Evolutionary conservation across 2,329 filamentous ascomycete genomes (phyloP).

Genomic region (Boeremia exigua): DNA sequence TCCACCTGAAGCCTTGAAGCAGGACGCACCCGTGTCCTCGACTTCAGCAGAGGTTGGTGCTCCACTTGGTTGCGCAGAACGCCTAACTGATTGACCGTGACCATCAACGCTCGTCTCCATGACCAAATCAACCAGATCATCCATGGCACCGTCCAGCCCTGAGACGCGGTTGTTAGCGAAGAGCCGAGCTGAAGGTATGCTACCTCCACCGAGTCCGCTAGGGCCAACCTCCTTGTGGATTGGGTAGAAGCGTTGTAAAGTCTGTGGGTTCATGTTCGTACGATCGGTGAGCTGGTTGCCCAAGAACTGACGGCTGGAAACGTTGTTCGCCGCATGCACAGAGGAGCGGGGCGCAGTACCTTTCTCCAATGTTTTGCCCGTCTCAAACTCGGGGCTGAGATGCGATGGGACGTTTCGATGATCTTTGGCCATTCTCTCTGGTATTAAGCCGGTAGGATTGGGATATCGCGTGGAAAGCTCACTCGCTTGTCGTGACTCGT

Average conservation of each 20-base stretch:
- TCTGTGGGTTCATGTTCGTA: slow-evolving; percentile 26
- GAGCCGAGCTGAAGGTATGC: slow-evolving; percentile 20
- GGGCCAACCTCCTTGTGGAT: slow-evolving; percentile 31
- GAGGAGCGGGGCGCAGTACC: slow-evolving; percentile 21
- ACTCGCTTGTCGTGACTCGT: slow-evolving; percentile 23
- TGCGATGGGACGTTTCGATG: slow-evolving; percentile 14
- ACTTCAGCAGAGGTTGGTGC: slow-evolving; percentile 12
- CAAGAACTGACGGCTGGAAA: slow-evolving; percentile 27
- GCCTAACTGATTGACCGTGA: slow-evolving; percentile 11
- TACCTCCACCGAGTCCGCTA: slow-evolving; percentile 12
- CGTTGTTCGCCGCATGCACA: slow-evolving; percentile 12
- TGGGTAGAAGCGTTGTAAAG: slow-evolving; percentile 35
- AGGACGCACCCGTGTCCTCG: slow-evolving; percentile 36
- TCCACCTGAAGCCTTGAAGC: slow-evolving; percentile 37
- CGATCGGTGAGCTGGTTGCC: slow-evolving; percentile 36
- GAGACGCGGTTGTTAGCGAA: slow-evolving; percentile 37
- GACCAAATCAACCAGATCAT: slow-evolving; percentile 44
- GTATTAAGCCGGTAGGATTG: slow-evolving; percentile 16
- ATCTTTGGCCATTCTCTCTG: slow-evolving; percentile 18
- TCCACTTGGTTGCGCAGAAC: slow-evolving; percentile 7
- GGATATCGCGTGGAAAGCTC: slow-evolving; percentile 21
- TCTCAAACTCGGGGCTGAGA: slow-evolving; percentile 21
- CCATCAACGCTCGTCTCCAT: slow-evolving; percentile 26
- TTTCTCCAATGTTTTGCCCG: slow-evolving; percentile 24
- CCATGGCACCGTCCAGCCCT: slow-evolving; percentile 48